Evolutionary conservation across 257 asterid species (phyloP).

Genomic region (Lantana camara): DNA sequence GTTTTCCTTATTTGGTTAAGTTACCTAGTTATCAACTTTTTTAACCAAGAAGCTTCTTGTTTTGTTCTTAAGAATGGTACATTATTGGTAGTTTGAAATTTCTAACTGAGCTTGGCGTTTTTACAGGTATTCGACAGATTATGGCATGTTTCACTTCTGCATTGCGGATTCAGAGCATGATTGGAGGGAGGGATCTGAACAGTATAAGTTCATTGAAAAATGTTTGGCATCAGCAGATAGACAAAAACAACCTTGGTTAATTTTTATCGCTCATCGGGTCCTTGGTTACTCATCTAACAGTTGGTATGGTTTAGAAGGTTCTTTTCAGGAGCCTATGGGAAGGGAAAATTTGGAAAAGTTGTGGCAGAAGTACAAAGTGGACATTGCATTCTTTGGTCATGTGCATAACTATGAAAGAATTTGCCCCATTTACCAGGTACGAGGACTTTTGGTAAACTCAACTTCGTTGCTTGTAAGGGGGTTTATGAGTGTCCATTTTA

Average conservation of each 20-base stretch:
- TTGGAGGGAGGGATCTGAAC: constrained; percentile 67
- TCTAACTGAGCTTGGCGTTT: neutral
- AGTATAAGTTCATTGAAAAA: constrained; percentile 50
- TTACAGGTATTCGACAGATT: constrained; percentile 71
- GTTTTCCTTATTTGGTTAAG: too few relatives aligned
- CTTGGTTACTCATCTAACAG: constrained; percentile 59
- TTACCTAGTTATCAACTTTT: too few relatives aligned
- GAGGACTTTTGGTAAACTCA: too few relatives aligned
- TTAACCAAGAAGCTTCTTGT: too few relatives aligned
- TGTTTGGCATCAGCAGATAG: constrained; percentile 58
- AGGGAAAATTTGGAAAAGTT: constrained; percentile 62
- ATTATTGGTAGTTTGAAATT: too few relatives aligned
- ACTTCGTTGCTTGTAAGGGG: neutral
- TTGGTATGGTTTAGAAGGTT: constrained; percentile 52
- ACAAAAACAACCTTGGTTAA: constrained; percentile 58
- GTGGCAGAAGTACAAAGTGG: constrained; percentile 70
- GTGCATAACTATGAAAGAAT: constrained; percentile 63
- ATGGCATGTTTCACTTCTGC: constrained; percentile 76
- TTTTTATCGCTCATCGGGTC: constrained; percentile 54
- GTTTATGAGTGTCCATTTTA: too few relatives aligned
- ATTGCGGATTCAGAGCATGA: constrained; percentile 60
- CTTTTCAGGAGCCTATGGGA: constrained; percentile 69
- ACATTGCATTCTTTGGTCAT: constrained; percentile 61
- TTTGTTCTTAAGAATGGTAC: too few relatives aligned
- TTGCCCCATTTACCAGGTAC: constrained; percentile 63